phyloP scores from a whole-genome alignment of 2,329 filamentous ascomycete species.

The Teratosphaeria destructans region DNA sequence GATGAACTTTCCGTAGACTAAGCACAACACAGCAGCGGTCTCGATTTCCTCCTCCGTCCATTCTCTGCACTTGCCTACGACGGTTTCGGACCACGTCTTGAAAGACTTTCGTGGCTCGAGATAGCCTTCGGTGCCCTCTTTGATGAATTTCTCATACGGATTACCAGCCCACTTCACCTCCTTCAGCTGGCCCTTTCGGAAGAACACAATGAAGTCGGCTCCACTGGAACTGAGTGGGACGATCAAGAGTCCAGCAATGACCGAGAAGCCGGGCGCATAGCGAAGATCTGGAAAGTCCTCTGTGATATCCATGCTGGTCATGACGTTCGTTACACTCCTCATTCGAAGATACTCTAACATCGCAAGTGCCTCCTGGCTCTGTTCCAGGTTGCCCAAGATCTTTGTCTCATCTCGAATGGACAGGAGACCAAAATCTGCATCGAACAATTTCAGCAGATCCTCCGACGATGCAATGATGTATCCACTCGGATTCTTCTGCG shows the following conservation, averaged over 20 bases:
- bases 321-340: conserved; percentile 61
- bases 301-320: conserved; percentile 65
- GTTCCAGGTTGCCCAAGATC: conserved; percentile 61
- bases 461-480: conserved; percentile 87
- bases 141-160: conserved; percentile 68
- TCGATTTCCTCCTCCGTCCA: conserved; percentile 87
- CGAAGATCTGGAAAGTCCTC: conserved; percentile 71
- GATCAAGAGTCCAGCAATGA: conserved; percentile 68
- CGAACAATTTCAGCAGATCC: conserved; percentile 71
- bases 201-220: conserved; percentile 81
- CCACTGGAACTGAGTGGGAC: conserved; percentile 70
- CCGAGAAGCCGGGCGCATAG: conserved; percentile 68
- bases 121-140: conserved; percentile 61
- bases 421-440: conserved; percentile 76
- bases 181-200: conserved; percentile 63
- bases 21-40: conserved; percentile 74
- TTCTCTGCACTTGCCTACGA: conserved; percentile 71
- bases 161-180: conserved; percentile 82
- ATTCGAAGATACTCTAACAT: conserved; percentile 77
- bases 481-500: conserved; percentile 70
- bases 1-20: conserved; percentile 84
- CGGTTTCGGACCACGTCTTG: conserved; percentile 68
- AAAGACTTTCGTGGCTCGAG: conserved; percentile 73
- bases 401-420: conserved; percentile 86
- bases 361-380: conserved; percentile 72